phyloP scores from a whole-genome alignment of 164 flowering plant genomes.

The Kalanchoe fedtschenkoi region DNA sequence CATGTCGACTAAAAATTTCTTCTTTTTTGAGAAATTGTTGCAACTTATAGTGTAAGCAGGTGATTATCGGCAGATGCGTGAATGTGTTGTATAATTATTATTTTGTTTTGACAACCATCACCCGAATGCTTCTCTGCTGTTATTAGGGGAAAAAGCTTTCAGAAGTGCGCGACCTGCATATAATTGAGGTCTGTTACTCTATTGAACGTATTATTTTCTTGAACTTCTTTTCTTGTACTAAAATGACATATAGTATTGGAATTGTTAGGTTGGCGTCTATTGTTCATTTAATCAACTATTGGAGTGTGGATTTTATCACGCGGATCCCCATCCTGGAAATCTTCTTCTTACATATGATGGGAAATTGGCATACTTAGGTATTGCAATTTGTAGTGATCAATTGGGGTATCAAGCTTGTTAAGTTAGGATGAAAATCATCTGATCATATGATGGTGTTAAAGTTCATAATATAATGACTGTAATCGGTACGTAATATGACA shows the following conservation, averaged over 20 bases:
- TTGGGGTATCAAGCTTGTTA: not conserved
- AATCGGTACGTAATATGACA: not conserved
- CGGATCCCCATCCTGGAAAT: conserved; percentile 99
- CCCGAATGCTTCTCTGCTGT: not conserved
- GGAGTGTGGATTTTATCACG: conserved; percentile 94
- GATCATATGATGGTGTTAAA: not conserved
- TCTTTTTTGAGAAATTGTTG: not conserved
- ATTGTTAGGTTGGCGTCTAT: conserved; percentile 77
- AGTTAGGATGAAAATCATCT: not conserved
- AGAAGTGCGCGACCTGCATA: conserved; percentile 78
- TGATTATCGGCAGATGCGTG: not conserved
- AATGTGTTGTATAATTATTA: conserved; percentile 9
- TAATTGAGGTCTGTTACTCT: conserved; percentile 57
- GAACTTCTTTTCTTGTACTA: not conserved
- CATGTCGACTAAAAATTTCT: not conserved
- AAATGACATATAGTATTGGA: conserved; percentile 10
- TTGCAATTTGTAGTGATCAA: conserved; percentile 4
- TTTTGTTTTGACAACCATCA: conserved; percentile 3
- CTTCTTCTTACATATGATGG: conserved; percentile 86
- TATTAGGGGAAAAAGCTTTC: conserved; percentile 71
- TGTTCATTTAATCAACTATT: conserved; percentile 95
- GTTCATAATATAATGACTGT: not conserved
- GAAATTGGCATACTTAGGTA: conserved; percentile 91
- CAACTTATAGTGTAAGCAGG: not conserved
- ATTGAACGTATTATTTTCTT: too few species aligned